phyloP scores from a whole-genome alignment of 345 rosid species.

The Xanthoceras sorbifolium region DNA sequence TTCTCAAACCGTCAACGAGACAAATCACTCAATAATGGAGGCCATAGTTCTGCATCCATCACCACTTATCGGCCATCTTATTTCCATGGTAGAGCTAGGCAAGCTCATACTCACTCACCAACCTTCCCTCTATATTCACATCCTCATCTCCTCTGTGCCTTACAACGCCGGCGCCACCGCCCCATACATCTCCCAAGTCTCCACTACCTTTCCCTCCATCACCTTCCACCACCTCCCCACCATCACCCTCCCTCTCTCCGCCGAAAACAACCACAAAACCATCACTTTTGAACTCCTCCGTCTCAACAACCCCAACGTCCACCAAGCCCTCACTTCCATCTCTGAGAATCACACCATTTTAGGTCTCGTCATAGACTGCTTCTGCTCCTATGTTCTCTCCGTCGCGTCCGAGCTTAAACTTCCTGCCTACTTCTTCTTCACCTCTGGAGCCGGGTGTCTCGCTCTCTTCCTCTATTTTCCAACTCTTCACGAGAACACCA shows the following conservation, averaged over 20 bases:
- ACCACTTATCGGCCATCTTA: conserved; percentile 68
- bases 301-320: conserved; percentile 46
- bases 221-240: conserved; percentile 50
- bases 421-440: conserved; percentile 48
- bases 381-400: conserved; percentile 37
- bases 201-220: conserved; percentile 43
- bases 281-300: conserved; percentile 31
- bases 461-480: conserved; percentile 33
- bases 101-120: conserved; percentile 46
- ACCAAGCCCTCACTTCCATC: conserved; percentile 38
- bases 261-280: conserved; percentile 37
- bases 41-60: conserved; percentile 65
- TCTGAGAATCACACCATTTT: conserved; percentile 28
- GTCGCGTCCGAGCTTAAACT: conserved; percentile 38
- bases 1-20: too few relatives aligned
- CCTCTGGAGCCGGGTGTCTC: conserved; percentile 46
- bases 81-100: conserved; percentile 73
- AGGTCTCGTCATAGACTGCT: conserved; percentile 49
- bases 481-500: conserved; percentile 31
- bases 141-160: conserved; percentile 47
- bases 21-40: too few relatives aligned
- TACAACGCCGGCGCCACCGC: conserved; percentile 45
- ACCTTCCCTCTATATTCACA: conserved; percentile 55
- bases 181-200: conserved; percentile 35
- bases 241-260: conserved; percentile 28